Conservation (phyloP, 192 early-diverging fungal genomes). For the Linnemannia hyalina region DNA sequence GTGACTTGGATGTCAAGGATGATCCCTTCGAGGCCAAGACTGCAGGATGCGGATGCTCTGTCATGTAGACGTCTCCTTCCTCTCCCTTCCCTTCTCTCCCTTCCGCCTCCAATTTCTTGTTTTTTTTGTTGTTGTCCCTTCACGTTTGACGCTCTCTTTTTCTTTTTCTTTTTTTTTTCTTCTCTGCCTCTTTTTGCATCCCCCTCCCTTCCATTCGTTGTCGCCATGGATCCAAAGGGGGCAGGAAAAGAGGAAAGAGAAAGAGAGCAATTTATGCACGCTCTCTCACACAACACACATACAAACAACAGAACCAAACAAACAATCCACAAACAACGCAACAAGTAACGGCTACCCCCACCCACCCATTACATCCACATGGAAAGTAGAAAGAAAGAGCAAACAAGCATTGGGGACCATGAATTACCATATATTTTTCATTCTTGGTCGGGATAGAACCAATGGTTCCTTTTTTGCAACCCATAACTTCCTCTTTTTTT, state of each 20-base stretch:
- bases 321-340: not conserved
- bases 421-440: not conserved
- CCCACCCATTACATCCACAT: not conserved
- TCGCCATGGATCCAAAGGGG: not conserved
- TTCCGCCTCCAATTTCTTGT: not conserved
- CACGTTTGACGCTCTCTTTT: not conserved
- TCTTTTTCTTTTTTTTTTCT: not conserved
- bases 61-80: slow-evolving; percentile 30
- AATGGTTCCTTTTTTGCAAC: not conserved
- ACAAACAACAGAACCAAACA: not conserved
- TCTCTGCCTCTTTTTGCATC: not conserved
- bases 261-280: slow-evolving; percentile 8
- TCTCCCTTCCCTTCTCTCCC: not conserved
- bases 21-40: slow-evolving; percentile 45
- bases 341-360: not conserved
- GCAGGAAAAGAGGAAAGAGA: not conserved
- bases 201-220: not conserved
- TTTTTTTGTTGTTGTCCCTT: not conserved
- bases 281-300: not conserved
- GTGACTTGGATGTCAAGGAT: slow-evolving; percentile 47
- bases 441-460: not conserved
- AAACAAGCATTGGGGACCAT: not conserved
- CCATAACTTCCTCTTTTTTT: too few species aligned
- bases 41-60: slow-evolving; percentile 34
- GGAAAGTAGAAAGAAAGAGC: not conserved